Evolutionary conservation across 805 yeast species (phyloP), one percentile per base, ranked within the genome.

Genomic region (Starmerella sp.): DNA sequence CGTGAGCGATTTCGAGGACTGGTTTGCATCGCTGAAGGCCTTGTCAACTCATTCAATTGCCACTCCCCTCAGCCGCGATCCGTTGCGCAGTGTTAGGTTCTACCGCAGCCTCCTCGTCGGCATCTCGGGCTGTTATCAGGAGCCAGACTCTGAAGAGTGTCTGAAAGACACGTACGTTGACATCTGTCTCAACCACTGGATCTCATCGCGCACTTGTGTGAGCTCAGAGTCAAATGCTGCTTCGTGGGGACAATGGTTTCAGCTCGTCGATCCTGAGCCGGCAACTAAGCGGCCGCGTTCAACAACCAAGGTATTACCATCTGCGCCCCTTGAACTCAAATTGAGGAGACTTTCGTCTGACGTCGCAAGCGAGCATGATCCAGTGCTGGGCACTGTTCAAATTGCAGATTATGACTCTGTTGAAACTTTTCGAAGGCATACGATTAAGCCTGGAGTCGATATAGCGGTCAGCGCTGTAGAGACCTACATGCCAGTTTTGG

Each of bases 191-290:
- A 84, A 93, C 84, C 82, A 79, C 17, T 74, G 79, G 48, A 80
- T 84, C 0, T 84, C 91, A 87, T 86, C 85, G 39, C 73, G 88
- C 60, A 86, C 96, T 0, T 82, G 89, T 2, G 72, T 79, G 6
- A 55, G 57, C 31, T 83, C 83, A 0, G 70, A 73, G 38, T 71
- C 76, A 47, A 60, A 67, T 0, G 75, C 75, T 53, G 90, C 95
- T 1, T 86, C 86, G 65, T 90, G 96, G 93, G 80, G 89, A 64
- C 96, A 90, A 63, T 79, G 75, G 46, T 84, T 86, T 64, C 70
- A 76, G 1, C 70, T 79, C 81, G 3, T 78, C 75, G 63, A 74
- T 73, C 65, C 73, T 80, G 60, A 78, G 72, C 59, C 74, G 79
- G 14, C 68, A 72, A 48, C 9, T 17, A 15, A 13, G 30, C 5